These are phyloP conservation scores for Naganishia randhawae DNA, from an alignment of 768 basidiomycete species.

Conservation along the genomic window DNA sequence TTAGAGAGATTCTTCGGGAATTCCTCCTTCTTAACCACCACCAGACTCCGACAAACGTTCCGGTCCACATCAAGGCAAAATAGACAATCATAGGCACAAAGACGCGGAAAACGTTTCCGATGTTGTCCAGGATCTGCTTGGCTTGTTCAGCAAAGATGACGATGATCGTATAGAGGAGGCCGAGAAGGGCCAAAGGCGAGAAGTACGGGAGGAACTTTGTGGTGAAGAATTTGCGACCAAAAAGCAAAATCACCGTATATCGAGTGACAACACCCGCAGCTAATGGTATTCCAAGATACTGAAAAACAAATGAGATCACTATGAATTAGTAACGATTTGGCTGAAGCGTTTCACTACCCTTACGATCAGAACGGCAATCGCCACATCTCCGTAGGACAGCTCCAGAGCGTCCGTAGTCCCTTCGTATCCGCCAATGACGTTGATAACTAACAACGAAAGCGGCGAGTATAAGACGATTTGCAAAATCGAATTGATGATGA, in stretches of 20 bases:
- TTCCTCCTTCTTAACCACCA: slow-evolving; percentile 53
- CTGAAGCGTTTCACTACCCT: neutral
- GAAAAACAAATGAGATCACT: slow-evolving; percentile 47
- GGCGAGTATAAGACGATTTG: slow-evolving; percentile 77
- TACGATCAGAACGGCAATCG: slow-evolving; percentile 45
- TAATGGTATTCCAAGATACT: slow-evolving; percentile 76
- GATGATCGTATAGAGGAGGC: slow-evolving; percentile 68
- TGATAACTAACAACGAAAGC: slow-evolving; percentile 68
- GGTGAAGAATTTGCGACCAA: slow-evolving; percentile 56
- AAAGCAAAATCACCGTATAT: slow-evolving; percentile 55
- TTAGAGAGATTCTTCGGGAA: slow-evolving; percentile 14
- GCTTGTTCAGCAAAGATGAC: slow-evolving; percentile 51
- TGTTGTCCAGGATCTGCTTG: slow-evolving; percentile 66
- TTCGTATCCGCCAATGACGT: slow-evolving; percentile 58
- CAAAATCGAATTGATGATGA: slow-evolving; percentile 72
- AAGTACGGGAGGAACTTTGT: slow-evolving; percentile 65
- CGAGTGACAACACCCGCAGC: slow-evolving; percentile 69
- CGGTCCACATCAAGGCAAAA: slow-evolving; percentile 71
- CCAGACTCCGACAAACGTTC: slow-evolving; percentile 61
- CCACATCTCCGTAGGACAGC: slow-evolving; percentile 58
- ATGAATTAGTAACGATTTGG: neutral
- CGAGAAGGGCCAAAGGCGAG: slow-evolving; percentile 66
- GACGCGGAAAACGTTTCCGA: slow-evolving; percentile 73
- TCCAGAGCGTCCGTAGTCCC: slow-evolving; percentile 62
- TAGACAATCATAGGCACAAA: slow-evolving; percentile 74